Percentiles rank a stretch among this genome's conserved stretches.
Evolutionary conservation across 2,329 filamentous ascomycete genomes (phyloP).

Genomic region (Fusarium marasasianum): DNA sequence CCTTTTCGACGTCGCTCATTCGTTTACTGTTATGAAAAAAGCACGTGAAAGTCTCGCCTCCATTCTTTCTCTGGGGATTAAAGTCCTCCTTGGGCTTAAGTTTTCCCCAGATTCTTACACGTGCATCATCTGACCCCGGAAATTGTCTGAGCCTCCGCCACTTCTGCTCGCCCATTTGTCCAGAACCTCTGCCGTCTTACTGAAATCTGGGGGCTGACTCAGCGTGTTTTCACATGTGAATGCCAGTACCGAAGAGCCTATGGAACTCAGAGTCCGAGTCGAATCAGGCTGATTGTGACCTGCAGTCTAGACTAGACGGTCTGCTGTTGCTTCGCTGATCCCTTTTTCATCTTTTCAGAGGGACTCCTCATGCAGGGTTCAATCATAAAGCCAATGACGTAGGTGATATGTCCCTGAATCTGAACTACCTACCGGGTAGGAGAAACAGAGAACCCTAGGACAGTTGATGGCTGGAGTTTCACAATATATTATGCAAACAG

Average conservation of each 20-base stretch:
- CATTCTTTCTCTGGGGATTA: conserved; percentile 1
- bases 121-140: conserved; percentile 35
- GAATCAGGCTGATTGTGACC: not conserved
- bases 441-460: not conserved
- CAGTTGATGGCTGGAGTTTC: no score
- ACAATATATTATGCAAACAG: not conserved
- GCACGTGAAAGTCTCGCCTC: conserved; percentile 32
- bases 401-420: not conserved
- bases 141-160: conserved; percentile 31
- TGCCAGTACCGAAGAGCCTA: not conserved
- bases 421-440: not conserved
- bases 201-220: conserved; percentile 17
- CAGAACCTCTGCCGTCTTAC: conserved; percentile 2
- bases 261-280: not conserved
- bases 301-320: not conserved
- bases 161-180: conserved; percentile 8
- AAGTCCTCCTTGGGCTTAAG: conserved; percentile 16
- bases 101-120: conserved; percentile 36
- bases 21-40: conserved; percentile 11
- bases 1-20: conserved; percentile 13
- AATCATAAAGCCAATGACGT: not conserved
- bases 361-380: not conserved
- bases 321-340: not conserved
- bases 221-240: conserved; percentile 29
- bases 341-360: not conserved